These are phyloP conservation scores for Amanita thiersii DNA, from an alignment of 768 basidiomycete species.

Conservation along the genomic window DNA sequence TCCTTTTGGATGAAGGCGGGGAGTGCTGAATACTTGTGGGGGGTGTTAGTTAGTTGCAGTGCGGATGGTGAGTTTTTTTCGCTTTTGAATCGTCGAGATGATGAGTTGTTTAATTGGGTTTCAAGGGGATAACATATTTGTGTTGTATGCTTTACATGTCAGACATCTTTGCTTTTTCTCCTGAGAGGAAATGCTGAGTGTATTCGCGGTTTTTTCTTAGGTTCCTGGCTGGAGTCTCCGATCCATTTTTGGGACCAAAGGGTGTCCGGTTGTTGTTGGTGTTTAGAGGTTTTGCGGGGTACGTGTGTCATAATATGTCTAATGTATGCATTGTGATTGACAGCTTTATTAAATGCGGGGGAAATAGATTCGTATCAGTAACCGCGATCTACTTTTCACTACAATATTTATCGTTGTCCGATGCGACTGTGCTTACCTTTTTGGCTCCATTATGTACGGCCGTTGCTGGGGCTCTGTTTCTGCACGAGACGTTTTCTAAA, in stretches of 20 bases:
- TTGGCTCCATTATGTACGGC: slow-evolving; percentile 60
- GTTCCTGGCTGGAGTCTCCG: slow-evolving; percentile 28
- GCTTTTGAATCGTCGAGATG: not conserved
- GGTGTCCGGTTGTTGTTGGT: slow-evolving; percentile 52
- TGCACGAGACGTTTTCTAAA: slow-evolving; percentile 50
- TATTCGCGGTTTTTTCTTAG: slow-evolving; percentile 16
- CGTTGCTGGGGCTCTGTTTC: slow-evolving; percentile 49
- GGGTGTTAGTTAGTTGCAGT: not conserved
- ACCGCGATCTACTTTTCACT: slow-evolving; percentile 66
- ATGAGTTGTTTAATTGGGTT: not conserved
- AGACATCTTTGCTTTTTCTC: not conserved
- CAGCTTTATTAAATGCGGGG: not conserved
- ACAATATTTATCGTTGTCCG: slow-evolving; percentile 69
- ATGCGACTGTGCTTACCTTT: slow-evolving; percentile 73
- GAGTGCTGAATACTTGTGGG: not conserved
- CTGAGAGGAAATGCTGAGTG: no score
- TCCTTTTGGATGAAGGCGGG: not conserved
- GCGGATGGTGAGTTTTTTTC: slow-evolving; percentile 1
- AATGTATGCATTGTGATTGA: not conserved
- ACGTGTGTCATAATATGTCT: slow-evolving; percentile 9
- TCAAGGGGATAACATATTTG: slow-evolving; percentile 4
- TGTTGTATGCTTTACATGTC: slow-evolving; percentile 6
- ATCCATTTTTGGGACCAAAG: slow-evolving; percentile 65
- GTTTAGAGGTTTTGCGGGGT: slow-evolving; percentile 60
- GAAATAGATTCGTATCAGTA: slow-evolving; percentile 59